phyloP scores from a whole-genome alignment of 805 yeast species.

The Saccharomycopsis fodiens region DNA sequence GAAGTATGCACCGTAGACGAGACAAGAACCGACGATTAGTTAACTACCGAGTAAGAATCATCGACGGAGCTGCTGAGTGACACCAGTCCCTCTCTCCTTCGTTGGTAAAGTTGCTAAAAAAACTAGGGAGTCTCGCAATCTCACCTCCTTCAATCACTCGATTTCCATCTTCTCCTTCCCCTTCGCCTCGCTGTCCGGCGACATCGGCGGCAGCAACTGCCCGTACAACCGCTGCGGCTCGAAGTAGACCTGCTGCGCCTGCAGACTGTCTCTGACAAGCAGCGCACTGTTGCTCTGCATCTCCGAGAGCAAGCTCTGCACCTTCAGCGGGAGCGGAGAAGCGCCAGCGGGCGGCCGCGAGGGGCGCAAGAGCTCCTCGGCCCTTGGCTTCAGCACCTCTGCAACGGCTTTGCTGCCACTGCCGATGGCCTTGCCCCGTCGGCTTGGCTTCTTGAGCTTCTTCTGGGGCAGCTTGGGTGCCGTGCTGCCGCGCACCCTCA shows the following conservation, averaged over 20 bases:
- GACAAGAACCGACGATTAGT: too few relatives aligned
- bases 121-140: too few relatives aligned
- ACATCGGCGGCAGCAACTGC: conserved; percentile 1
- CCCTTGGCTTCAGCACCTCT: conserved; percentile 9
- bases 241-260: not conserved
- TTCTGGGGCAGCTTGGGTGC: not conserved
- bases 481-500: conserved; percentile 5
- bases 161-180: not conserved
- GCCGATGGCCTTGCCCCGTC: conserved; percentile 15
- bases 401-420: not conserved
- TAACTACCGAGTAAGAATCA: too few relatives aligned
- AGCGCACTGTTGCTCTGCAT: conserved; percentile 21
- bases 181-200: not conserved
- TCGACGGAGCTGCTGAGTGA: too few relatives aligned
- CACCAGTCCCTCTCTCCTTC: too few relatives aligned
- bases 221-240: not conserved
- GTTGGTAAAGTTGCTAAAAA: too few relatives aligned
- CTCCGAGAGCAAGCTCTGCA: conserved; percentile 22
- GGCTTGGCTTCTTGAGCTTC: conserved; percentile 24
- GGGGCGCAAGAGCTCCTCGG: not conserved
- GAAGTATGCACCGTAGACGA: too few relatives aligned
- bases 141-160: too few relatives aligned
- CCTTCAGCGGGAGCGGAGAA: conserved; percentile 6
- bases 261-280: not conserved
- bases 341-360: not conserved